phyloP scores from a whole-genome alignment of 1,284 basidiomycete species.

The Sanghuangporus sanghuang region DNA sequence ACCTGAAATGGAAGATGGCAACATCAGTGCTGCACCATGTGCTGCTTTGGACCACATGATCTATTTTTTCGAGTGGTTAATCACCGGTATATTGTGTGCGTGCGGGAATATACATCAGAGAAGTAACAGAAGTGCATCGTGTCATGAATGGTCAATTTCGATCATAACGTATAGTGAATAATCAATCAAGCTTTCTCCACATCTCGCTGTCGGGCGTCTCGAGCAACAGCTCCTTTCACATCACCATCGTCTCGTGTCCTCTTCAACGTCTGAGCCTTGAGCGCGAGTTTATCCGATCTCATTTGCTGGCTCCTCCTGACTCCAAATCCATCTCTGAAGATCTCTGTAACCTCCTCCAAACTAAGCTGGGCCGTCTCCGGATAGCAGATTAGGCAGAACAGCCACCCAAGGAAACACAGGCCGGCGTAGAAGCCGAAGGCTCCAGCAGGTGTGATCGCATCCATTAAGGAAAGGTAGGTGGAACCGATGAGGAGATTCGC shows the following conservation, averaged over 20 bases:
- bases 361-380: constrained; percentile 75
- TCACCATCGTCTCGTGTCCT: not conserved
- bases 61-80: too few species aligned
- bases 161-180: not conserved
- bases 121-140: not conserved
- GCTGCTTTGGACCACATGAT: too few species aligned
- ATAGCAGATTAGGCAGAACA: constrained; percentile 68
- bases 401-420: constrained; percentile 64
- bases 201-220: not conserved
- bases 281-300: constrained; percentile 35
- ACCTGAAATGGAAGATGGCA: not conserved
- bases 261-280: constrained; percentile 18
- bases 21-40: too few species aligned
- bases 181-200: not conserved
- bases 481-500: constrained; percentile 74
- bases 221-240: not conserved
- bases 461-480: constrained; percentile 78
- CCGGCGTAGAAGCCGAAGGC: constrained; percentile 80
- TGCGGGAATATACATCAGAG: not conserved
- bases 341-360: constrained; percentile 67
- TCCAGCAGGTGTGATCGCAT: constrained; percentile 68
- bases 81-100: too few species aligned
- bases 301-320: constrained; percentile 47
- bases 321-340: constrained; percentile 57
- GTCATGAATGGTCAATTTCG: not conserved